Evolutionary conservation across 2,329 filamentous ascomycete species (phyloP), one percentile per base, ranked within the genome.

Genomic region (Knufia fluminis): DNA sequence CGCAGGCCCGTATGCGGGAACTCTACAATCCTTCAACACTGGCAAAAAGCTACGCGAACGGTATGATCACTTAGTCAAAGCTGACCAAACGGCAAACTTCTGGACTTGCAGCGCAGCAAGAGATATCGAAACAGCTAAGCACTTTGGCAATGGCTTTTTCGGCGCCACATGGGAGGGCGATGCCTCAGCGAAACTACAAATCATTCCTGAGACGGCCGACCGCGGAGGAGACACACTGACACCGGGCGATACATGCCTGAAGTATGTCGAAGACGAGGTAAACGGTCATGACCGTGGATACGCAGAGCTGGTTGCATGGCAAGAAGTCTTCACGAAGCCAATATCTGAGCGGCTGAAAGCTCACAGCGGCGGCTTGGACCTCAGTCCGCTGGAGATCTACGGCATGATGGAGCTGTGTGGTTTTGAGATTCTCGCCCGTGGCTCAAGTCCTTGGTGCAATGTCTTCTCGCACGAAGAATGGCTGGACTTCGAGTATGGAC

Each of bases 321-420:
- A 72, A 31, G 58, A 64, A 2, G 66, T 65, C 0, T 80, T 79
- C 54, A 65, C 76, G 16, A 63, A 64, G 0, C 55, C 64, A 12
- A 74, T 79, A 36, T 64, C 67, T 31, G 51, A 66, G 12, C 67
- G 76, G 17, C 61, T 80, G 3, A 56, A 59, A 1, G 54, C 66
- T 4, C 63, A 71, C n/a, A 70, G 69, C 26, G 64, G 71, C 2
- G 65, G 61, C 1, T 63, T 77, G 33, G 46, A 58, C 12, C 69
- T 77, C 49, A 66, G 62, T 0, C 65, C 71, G 40, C 57, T 65
- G 2, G 76, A 80, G 48, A 61, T 80, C 32, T 80, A 73, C 57
- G 68, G 71, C 51, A 80, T 80, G 77, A 77, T 80, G 59, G 76
- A 80, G 55, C 72, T 79, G 66, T 80, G 77, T 58, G 77, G 75